Evolutionary conservation across 108 stramenopile species (phyloP).

Genomic region (Fragilaria radians): DNA sequence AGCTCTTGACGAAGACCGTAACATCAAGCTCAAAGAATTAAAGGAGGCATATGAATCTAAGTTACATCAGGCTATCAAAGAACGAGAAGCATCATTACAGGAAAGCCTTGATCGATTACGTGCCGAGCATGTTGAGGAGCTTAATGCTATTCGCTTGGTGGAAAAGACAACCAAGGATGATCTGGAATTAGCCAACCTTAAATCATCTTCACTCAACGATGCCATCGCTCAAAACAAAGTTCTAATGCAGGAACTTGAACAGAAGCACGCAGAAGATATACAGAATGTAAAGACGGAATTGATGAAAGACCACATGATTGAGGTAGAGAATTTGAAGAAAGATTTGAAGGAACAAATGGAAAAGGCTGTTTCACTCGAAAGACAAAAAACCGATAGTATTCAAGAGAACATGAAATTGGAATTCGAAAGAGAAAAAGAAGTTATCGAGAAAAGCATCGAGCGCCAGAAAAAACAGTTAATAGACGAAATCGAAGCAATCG

Average conservation of each 20-base stretch:
- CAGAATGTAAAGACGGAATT: slow-evolving; percentile 15
- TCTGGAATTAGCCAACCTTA: too few relatives aligned
- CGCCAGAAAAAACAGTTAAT: not conserved
- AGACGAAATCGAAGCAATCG: not conserved
- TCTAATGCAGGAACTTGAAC: slow-evolving; percentile 8
- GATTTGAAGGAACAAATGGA: slow-evolving; percentile 3
- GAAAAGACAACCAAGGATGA: too few relatives aligned
- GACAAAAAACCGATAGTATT: not conserved
- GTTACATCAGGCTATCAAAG: not conserved
- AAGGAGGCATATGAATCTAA: not conserved
- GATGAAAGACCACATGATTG: slow-evolving; percentile 10
- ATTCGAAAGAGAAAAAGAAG: not conserved
- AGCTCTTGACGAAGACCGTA: not conserved
- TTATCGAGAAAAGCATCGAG: not conserved
- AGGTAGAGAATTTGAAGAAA: slow-evolving; percentile 4
- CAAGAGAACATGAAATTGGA: not conserved
- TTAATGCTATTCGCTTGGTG: too few relatives aligned
- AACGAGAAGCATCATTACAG: not conserved
- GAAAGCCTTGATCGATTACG: not conserved
- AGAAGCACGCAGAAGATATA: slow-evolving; percentile 22
- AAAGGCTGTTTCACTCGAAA: slow-evolving; percentile 4
- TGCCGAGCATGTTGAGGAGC: too few relatives aligned
- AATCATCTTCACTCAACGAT: slow-evolving; percentile 3
- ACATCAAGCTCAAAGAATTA: not conserved
- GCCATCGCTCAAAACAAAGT: not conserved